These are phyloP conservation scores for Pilatotrama ljubarskyi DNA, from an alignment of 768 basidiomycete species.

Conservation along the genomic window DNA sequence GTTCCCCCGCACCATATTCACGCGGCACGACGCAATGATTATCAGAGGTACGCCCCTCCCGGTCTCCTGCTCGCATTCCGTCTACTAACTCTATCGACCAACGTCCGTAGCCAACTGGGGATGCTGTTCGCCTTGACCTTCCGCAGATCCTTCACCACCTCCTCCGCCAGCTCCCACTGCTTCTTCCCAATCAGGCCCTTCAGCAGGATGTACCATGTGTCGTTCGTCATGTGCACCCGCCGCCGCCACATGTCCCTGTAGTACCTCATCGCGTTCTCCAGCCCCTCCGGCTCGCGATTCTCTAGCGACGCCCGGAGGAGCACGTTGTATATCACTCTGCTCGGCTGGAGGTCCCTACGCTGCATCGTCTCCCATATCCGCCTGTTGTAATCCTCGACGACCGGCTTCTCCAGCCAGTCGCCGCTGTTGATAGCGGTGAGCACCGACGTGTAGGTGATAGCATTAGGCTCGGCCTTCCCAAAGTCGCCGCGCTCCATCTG, in stretches of 20 bases:
- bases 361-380: slow-evolving; percentile 62
- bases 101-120: slow-evolving; percentile 42
- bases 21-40: background rate
- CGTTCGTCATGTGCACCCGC: slow-evolving; percentile 49
- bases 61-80: slow-evolving; percentile 27
- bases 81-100: slow-evolving; percentile 52
- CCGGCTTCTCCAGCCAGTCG: slow-evolving; percentile 45
- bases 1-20: background rate
- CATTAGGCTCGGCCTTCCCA: slow-evolving; percentile 56
- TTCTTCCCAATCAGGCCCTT: slow-evolving; percentile 57
- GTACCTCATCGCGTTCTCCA: slow-evolving; percentile 56
- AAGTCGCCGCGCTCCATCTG: slow-evolving; percentile 65
- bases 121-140: slow-evolving; percentile 17
- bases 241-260: slow-evolving; percentile 59
- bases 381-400: slow-evolving; percentile 47
- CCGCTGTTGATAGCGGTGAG: slow-evolving; percentile 71
- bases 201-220: slow-evolving; percentile 80
- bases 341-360: slow-evolving; percentile 51
- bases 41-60: slow-evolving; percentile 5
- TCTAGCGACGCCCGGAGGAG: slow-evolving; percentile 69
- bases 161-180: slow-evolving; percentile 62
- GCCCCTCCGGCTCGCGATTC: slow-evolving; percentile 48
- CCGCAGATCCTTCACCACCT: slow-evolving; percentile 62
- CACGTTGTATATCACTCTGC: slow-evolving; percentile 72
- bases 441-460: slow-evolving; percentile 82